Evolutionary conservation across 805 yeast species (phyloP), one percentile per base, ranked within the genome.

Genomic region (Komagataella pastoris): DNA sequence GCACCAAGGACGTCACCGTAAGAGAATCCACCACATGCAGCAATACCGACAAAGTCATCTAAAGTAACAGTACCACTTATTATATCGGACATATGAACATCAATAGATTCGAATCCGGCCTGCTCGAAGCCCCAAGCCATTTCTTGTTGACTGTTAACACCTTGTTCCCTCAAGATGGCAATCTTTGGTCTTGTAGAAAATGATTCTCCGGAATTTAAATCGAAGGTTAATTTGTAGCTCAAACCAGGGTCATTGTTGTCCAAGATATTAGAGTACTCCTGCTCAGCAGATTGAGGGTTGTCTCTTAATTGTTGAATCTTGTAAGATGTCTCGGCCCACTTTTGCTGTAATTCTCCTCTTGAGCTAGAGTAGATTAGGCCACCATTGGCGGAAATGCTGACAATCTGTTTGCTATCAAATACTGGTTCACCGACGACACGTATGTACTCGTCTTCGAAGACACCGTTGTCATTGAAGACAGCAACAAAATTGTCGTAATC

Each of bases 1-100:
- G 99, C 99, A 59, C 99, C 99, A 54, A 93, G 74, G 49, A 93
- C 99, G 69, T 93, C 99, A 75, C 99, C 99, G 63, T 90, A 93
- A 1, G 97, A 88, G 75, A 93, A 93, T 14, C 99, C 99, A 69
- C 99, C 99, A 71, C 99, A 95, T 3, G 98, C 98, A 47, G 97
- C 98, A 49, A 93, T 60, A 55, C 99, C 99, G 49, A 83, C 88
- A 67, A 93, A 93, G 47, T 80, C 84, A 61, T 80, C 83, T 57
- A 93, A 74, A 17, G 81, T 66, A 43, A 85, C 85, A 59, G 73
- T 76, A 47, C 95, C 95, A 44, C 76, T 70, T 55, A 90, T 70
- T 54, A 93, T 77, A 65, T 93, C 99, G 18, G 95, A 80, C 99
- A 93, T 93, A 63, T 95, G 97, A 46, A 93, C 96, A 68, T 93